Evolutionary conservation across 2,329 filamentous ascomycete genomes (phyloP).

Genomic region (Aurifilum marmelostoma): DNA sequence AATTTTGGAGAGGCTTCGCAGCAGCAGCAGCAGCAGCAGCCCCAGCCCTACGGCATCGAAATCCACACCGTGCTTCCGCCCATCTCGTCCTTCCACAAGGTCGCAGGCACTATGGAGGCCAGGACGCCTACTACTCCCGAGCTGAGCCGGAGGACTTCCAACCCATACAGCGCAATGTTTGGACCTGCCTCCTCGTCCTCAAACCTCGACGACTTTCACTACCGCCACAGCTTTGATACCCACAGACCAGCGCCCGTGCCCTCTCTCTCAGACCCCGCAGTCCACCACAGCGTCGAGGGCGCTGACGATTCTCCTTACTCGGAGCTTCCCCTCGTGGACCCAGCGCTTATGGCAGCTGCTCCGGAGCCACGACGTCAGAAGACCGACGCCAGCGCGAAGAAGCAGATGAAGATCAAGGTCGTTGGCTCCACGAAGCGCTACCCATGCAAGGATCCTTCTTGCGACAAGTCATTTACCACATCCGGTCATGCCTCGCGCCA

Average conservation of each 20-base stretch:
- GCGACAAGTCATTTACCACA: conserved; percentile 80
- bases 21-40: background rate
- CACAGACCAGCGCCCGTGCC: conserved; percentile 1
- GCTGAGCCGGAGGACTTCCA: conserved; percentile 11
- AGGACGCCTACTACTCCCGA: conserved; percentile 2
- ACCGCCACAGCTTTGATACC: conserved; percentile 14
- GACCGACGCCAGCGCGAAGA: conserved; percentile 31
- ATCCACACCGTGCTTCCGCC: conserved; percentile 22
- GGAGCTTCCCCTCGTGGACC: background rate
- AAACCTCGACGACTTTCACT: conserved; percentile 22
- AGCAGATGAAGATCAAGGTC: conserved; percentile 21
- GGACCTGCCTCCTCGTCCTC: conserved; percentile 14
- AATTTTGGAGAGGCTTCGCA: conserved; percentile 36
- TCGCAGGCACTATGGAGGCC: conserved; percentile 20
- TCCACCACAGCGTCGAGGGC: conserved; percentile 18
- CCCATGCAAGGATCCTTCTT: conserved; percentile 72
- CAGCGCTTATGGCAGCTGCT: background rate
- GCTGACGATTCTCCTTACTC: conserved; percentile 4
- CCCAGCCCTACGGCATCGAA: conserved; percentile 28
- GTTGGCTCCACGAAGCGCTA: conserved; percentile 63
- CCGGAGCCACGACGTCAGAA: conserved; percentile 42
- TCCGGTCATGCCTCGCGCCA: conserved; percentile 85
- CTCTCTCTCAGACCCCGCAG: background rate
- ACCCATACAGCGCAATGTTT: conserved; percentile 22
- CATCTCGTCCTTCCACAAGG: conserved; percentile 23